phyloP scores from a whole-genome alignment of 2,329 filamentous ascomycete species.

The Byssoonygena ceratinophila region DNA sequence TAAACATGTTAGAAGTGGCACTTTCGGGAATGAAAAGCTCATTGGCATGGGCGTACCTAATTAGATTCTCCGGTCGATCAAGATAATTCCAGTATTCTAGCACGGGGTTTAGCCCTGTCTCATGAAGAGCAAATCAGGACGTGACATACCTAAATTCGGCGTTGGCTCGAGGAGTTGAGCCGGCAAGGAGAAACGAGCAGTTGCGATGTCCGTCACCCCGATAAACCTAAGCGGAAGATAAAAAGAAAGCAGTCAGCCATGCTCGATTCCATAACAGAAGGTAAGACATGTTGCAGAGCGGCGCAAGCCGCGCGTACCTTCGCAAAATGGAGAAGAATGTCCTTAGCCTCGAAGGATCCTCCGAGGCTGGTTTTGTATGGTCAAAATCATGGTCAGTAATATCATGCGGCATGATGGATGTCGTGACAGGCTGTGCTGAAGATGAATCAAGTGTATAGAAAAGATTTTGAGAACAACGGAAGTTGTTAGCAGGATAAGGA shows the following conservation, averaged over 20 bases:
- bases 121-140: too few relatives aligned
- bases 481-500: neutral
- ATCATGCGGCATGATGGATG: slow-evolving; percentile 12
- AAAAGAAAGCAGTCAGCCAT: slow-evolving; percentile 11
- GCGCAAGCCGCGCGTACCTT: slow-evolving; percentile 51
- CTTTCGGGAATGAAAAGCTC: neutral
- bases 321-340: slow-evolving; percentile 79
- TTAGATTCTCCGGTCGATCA: slow-evolving; percentile 85
- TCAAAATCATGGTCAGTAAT: slow-evolving; percentile 5
- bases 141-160: slow-evolving; percentile 62
- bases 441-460: neutral
- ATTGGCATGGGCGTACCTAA: slow-evolving; percentile 38
- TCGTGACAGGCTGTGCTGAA: neutral
- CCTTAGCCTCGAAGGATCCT: slow-evolving; percentile 78
- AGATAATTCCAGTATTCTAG: slow-evolving; percentile 97
- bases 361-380: slow-evolving; percentile 48
- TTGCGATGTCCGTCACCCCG: slow-evolving; percentile 87
- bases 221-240: slow-evolving; percentile 58
- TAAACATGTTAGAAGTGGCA: slow-evolving; percentile 28
- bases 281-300: neutral
- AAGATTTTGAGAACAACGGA: neutral
- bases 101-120: too few relatives aligned
- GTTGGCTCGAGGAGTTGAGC: slow-evolving; percentile 92
- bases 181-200: slow-evolving; percentile 89
- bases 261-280: neutral